Base-by-base conservation (phyloP, 441 rosid genomes). In the Jatropha multifida region DNA sequence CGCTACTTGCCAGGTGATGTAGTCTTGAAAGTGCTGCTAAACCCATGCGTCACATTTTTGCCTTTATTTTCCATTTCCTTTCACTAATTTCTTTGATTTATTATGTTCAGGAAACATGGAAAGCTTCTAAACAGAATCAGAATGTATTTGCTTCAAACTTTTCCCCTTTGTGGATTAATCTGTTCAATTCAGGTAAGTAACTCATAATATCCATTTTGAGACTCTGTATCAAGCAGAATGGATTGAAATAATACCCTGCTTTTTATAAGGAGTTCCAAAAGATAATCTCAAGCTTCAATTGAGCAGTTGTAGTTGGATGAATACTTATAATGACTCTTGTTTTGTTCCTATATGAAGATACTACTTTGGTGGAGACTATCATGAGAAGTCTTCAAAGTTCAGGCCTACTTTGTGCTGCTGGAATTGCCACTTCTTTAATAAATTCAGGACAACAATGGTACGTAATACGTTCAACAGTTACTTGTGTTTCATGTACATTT, bases 401-500 rank as follows among this genome's bases (percentile, higher is more conserved):
- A 13, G 94, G 93, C 77, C 89, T 96, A 37, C 76, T 94, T 11
- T 70, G 79, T 73, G 78, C 87, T 13, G 87, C 88, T 78, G 99
- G 97, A 78, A 92, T 94, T 79, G 85, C 93, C 41, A 86, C 96
- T 42, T 90, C 97, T 55, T 81, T 89, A 79, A 86, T 72, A 76
- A 80, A 87, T 62, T 90, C 97, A 3, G 87, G 91, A 74, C 76
- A 92, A 26, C 98, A 96, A 84, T 94, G 99, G 99, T 93, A 55
- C 67, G 79, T 69, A 7, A 60, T 40, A 13, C 32, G 1, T 75
- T 64, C 41, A 61, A 17, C 9, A n/a, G 4, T 11, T 32, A 32
- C 63, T 11, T 60, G 11, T 17, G 60, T 26, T n/a, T 69, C 23
- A 27, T 60, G 20, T 40, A 23, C 13, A 48, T 27, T 49, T 51